A percentile compares a stretch with the other conserved stretches of the same genome.
Evolutionary conservation across 176 grass and related monocot species (phyloP).

Genomic region (Alopecurus myosuroides): DNA sequence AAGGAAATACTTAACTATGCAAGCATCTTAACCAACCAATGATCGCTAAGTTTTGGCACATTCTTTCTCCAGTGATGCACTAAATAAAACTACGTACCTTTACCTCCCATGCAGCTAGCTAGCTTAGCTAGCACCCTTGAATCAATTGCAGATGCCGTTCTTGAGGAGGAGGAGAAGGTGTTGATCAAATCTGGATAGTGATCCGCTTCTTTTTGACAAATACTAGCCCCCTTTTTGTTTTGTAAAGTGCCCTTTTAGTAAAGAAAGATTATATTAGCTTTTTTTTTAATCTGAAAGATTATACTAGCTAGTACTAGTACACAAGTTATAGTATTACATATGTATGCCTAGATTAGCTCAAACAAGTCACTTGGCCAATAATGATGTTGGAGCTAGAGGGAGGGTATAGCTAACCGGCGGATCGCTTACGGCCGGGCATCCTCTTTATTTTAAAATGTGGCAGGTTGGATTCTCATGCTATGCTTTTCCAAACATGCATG

Average conservation of each 20-base stretch:
- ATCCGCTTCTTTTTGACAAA: constrained; percentile 1
- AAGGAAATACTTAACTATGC: background rate
- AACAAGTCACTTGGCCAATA: constrained; percentile 20
- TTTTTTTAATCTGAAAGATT: too few relatives aligned
- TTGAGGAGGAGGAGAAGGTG: background rate
- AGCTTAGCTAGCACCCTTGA: background rate
- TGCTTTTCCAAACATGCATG: background rate
- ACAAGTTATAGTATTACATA: background rate
- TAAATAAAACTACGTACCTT: background rate
- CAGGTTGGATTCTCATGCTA: background rate
- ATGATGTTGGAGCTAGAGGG: constrained; percentile 10
- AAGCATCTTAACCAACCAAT: background rate
- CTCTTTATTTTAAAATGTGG: constrained; percentile 2
- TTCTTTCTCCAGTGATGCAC: background rate
- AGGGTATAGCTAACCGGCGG: background rate
- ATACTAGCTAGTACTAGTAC: background rate
- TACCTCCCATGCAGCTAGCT: background rate
- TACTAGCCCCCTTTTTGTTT: constrained; percentile 10
- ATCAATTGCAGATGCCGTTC: background rate
- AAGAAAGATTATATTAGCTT: constrained; percentile 2
- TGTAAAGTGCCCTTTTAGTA: constrained; percentile 10
- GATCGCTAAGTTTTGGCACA: background rate
- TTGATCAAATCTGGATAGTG: background rate
- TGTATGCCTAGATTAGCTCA: background rate
- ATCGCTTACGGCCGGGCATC: background rate